Evolutionary conservation across 78 protist species (phyloP).

Genomic region (Dictyostelium capitatum): DNA sequence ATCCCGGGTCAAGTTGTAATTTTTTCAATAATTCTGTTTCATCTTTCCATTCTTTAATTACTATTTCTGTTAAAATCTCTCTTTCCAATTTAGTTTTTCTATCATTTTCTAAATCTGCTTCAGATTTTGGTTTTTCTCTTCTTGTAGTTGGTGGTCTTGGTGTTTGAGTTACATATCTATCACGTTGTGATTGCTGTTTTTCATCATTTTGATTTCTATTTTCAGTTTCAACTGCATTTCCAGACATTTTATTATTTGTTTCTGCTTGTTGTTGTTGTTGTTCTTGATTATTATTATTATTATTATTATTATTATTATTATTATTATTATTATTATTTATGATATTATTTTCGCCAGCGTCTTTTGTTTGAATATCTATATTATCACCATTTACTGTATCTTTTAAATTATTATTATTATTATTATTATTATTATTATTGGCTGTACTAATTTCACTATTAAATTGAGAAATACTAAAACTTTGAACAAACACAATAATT

Average conservation of each 20-base stretch:
- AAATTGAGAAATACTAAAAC: conserved; percentile 9
- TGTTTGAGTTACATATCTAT: neutral
- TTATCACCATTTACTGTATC: neutral
- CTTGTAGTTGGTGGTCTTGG: neutral
- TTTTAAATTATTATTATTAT: neutral
- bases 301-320: neutral
- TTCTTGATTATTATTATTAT: neutral
- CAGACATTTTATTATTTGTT: neutral
- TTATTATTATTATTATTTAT: neutral
- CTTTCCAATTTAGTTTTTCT: neutral
- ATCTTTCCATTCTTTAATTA: neutral
- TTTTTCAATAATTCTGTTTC: neutral
- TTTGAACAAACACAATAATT: conserved; percentile 17
- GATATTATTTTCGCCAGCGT: neutral
- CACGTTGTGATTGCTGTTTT: neutral
- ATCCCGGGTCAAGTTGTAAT: neutral
- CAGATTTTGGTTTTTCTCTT: neutral
- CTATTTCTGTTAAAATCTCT: neutral
- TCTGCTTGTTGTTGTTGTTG: neutral
- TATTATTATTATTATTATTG: neutral
- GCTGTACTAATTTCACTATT: neutral
- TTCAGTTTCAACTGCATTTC: neutral
- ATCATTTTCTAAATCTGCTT: neutral
- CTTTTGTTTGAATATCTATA: neutral
- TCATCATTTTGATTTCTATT: neutral